Percentiles rank a stretch among this genome's conserved stretches.
Evolutionary conservation across 352 stramenopile genomes (phyloP).

Genomic region (Globisporangium yorkense): DNA sequence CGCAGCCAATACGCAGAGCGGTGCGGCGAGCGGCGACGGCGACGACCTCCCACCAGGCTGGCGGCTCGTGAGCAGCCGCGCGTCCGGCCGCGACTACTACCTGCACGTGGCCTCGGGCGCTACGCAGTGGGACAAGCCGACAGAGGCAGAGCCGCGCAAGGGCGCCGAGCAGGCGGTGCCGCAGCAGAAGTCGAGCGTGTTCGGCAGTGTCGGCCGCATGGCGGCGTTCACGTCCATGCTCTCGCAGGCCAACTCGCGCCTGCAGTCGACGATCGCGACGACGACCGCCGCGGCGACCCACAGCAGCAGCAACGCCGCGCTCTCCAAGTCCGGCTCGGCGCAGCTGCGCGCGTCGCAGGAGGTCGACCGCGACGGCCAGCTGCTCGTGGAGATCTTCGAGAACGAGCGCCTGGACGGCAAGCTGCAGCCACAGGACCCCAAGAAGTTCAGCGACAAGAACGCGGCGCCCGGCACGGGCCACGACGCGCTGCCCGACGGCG

Average conservation of each 20-base stretch:
- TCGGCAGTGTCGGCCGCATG: constrained; percentile 61
- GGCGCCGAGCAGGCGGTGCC: constrained; percentile 13
- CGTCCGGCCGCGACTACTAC: constrained; percentile 66
- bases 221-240: constrained; percentile 53
- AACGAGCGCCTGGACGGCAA: constrained; percentile 81
- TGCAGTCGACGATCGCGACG: constrained; percentile 67
- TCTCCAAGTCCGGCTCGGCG: constrained; percentile 27
- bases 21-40: constrained; percentile 4
- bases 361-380: constrained; percentile 61
- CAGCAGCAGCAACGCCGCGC: constrained; percentile 7
- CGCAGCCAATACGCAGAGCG: constrained; percentile 24
- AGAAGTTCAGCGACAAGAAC: constrained; percentile 61
- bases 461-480: constrained; percentile 45
- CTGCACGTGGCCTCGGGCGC: constrained; percentile 60
- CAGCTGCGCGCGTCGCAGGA: constrained; percentile 48
- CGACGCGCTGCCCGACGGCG: constrained; percentile 59
- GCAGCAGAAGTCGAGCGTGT: constrained; percentile 32
- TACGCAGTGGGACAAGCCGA: constrained; percentile 65
- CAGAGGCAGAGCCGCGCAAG: constrained; percentile 50
- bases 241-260: constrained; percentile 60
- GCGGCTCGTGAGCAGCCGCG: constrained; percentile 61
- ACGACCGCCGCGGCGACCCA: constrained; percentile 23
- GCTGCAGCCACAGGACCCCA: constrained; percentile 63
- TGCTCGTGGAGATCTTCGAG: constrained; percentile 79
- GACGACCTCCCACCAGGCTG: constrained; percentile 53